phyloP scores from a whole-genome alignment of 1,284 basidiomycete genomes.

The Ganoderma meredithae region DNA sequence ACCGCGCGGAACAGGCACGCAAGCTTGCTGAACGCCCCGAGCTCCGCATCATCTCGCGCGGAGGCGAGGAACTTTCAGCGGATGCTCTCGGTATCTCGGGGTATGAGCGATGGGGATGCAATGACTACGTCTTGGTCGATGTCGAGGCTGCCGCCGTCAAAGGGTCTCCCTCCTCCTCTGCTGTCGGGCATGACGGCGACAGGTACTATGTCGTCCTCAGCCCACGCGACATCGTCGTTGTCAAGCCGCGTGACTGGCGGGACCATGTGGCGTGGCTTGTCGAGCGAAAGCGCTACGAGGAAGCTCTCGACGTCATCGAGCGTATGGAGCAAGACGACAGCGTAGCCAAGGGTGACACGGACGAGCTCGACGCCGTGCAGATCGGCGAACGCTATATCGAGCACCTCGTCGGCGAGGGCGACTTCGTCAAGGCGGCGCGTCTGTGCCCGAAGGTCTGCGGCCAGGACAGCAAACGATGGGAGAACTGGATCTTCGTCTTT shows the following conservation, averaged over 20 bases:
- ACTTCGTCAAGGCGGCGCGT: slow-evolving; percentile 85
- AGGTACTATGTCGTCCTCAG: slow-evolving; percentile 82
- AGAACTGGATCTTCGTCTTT: slow-evolving; percentile 94
- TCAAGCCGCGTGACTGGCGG: slow-evolving; percentile 84
- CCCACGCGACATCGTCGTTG: slow-evolving; percentile 88
- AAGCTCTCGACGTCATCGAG: slow-evolving; percentile 89
- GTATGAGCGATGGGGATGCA: slow-evolving; percentile 89
- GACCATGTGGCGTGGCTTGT: slow-evolving; percentile 97
- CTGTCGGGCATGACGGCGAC: slow-evolving; percentile 41
- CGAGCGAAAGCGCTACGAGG: slow-evolving; percentile 85
- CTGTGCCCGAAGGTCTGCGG: slow-evolving; percentile 91
- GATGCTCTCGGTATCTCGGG: slow-evolving; percentile 86
- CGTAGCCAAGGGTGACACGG: slow-evolving; percentile 40
- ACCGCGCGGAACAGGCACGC: slow-evolving; percentile 76
- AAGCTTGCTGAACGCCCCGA: slow-evolving; percentile 91
- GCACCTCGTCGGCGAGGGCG: slow-evolving; percentile 74
- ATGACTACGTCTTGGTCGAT: slow-evolving; percentile 85
- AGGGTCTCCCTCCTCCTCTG: slow-evolving; percentile 32
- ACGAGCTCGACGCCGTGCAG: slow-evolving; percentile 67
- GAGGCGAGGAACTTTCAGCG: slow-evolving; percentile 88
- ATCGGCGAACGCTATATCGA: slow-evolving; percentile 89
- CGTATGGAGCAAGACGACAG: slow-evolving; percentile 49
- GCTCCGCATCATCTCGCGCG: slow-evolving; percentile 88
- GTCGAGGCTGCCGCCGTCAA: slow-evolving; percentile 36
- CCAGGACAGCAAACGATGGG: slow-evolving; percentile 85